These are phyloP conservation scores for Lachancea nothofagi DNA, from an alignment of 805 yeast genomes.

Conservation along the genomic window DNA sequence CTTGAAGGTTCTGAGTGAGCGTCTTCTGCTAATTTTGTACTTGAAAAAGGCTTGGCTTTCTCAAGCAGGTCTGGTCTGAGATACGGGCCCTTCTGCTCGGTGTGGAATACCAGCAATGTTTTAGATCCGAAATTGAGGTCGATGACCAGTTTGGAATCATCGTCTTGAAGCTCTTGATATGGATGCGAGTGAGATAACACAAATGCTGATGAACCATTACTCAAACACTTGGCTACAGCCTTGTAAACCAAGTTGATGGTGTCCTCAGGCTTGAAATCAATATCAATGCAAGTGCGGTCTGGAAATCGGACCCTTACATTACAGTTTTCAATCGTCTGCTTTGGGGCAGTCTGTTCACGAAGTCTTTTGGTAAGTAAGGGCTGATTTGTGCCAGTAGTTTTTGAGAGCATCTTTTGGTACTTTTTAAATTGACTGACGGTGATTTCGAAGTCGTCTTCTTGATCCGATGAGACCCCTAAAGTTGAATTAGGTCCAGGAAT, in stretches of 20 bases:
- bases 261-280: conserved; percentile 43
- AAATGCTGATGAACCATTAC: conserved; percentile 31
- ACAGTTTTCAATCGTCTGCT: conserved; percentile 31
- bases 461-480: conserved; percentile 23
- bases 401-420: conserved; percentile 46
- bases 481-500: conserved; percentile 18
- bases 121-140: conserved; percentile 43
- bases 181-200: conserved; percentile 48
- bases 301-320: conserved; percentile 52
- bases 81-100: conserved; percentile 21
- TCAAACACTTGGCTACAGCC: conserved; percentile 27
- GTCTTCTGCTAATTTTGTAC: conserved; percentile 24
- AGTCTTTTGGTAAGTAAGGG: conserved; percentile 41
- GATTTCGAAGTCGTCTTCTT: conserved; percentile 38
- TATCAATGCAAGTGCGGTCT: conserved; percentile 47
- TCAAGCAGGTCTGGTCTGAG: conserved; percentile 28
- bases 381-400: conserved; percentile 37
- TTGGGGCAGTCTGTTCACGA: conserved; percentile 32
- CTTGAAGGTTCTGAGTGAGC: conserved; percentile 8
- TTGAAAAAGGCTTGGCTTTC: conserved; percentile 32
- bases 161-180: conserved; percentile 29
- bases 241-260: conserved; percentile 33
- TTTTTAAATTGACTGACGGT: conserved; percentile 47
- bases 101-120: conserved; percentile 38
- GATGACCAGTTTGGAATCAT: conserved; percentile 30